phyloP scores from a whole-genome alignment of 164 flowering plant genomes.

The Litsea cubeba region DNA sequence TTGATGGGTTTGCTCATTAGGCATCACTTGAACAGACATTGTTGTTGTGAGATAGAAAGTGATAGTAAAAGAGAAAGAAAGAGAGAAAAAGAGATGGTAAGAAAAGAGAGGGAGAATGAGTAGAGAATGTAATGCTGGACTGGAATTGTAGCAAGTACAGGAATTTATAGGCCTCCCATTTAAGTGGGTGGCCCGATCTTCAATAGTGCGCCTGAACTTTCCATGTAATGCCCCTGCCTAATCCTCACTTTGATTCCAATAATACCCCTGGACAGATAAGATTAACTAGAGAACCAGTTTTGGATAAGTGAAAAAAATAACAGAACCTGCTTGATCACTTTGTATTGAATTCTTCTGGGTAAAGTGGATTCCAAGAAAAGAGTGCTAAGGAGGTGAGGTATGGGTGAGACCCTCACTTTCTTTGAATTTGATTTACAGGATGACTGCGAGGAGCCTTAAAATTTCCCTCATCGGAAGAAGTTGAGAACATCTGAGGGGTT shows the following conservation, averaged over 20 bases:
- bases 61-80: constrained; percentile 4
- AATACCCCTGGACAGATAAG: neutral
- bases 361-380: too few relatives aligned
- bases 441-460: too few relatives aligned
- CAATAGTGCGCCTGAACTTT: neutral
- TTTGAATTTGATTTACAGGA: too few relatives aligned
- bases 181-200: neutral
- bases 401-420: too few relatives aligned
- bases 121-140: too few relatives aligned
- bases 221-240: neutral
- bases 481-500: too few relatives aligned
- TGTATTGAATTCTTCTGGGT: too few relatives aligned
- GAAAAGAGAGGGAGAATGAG: neutral
- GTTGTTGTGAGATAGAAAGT: constrained; percentile 11
- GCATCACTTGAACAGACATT: constrained; percentile 40
- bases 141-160: neutral
- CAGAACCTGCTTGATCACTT: too few relatives aligned
- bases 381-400: too few relatives aligned
- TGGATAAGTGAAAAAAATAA: too few relatives aligned
- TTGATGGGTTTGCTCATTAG: constrained; percentile 30
- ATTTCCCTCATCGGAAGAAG: too few relatives aligned
- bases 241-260: neutral
- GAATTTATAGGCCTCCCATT: neutral
- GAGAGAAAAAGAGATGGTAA: neutral
- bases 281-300: too few relatives aligned